phyloP scores from a whole-genome alignment of 768 basidiomycete species.

The Lanmaoa rubissima region DNA sequence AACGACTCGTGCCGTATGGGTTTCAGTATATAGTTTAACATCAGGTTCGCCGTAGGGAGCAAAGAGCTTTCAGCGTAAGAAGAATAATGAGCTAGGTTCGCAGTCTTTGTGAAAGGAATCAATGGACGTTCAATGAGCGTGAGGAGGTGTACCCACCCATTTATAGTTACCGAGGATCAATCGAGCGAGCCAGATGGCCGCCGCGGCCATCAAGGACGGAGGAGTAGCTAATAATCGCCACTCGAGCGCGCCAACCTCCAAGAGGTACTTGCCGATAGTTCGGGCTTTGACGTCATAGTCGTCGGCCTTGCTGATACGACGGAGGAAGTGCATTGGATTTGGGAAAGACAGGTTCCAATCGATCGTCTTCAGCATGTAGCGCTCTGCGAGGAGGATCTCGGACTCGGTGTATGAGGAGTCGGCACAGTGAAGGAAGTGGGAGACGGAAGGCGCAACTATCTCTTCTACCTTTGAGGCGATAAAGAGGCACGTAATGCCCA shows the following conservation, averaged over 20 bases:
- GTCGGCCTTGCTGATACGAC: constrained; percentile 91
- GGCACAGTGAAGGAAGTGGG: constrained; percentile 75
- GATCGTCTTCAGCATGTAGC: constrained; percentile 81
- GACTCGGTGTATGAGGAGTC: constrained; percentile 74
- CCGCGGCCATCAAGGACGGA: constrained; percentile 80
- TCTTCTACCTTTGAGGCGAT: constrained; percentile 92
- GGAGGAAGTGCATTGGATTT: constrained; percentile 85
- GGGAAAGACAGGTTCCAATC: constrained; percentile 86
- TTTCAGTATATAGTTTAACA: constrained; percentile 84
- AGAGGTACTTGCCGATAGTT: constrained; percentile 86
- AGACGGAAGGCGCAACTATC: constrained; percentile 81
- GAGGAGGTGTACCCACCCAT: constrained; percentile 66
- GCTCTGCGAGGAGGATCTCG: constrained; percentile 87
- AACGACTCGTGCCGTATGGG: constrained; percentile 72
- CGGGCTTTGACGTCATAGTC: constrained; percentile 83
- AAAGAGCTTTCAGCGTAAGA: constrained; percentile 79
- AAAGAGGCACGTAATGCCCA: constrained; percentile 86
- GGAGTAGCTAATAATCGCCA: constrained; percentile 70
- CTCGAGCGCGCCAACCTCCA: constrained; percentile 85
- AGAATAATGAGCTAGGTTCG: constrained; percentile 86
- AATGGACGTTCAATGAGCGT: not conserved
- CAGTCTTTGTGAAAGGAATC: constrained; percentile 48
- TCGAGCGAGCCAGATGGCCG: constrained; percentile 83
- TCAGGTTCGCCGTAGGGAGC: constrained; percentile 76
- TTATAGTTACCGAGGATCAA: constrained; percentile 72